Evolutionary conservation across 2,329 filamentous ascomycete species (phyloP).

Genomic region (Coniochaeta sp.): DNA sequence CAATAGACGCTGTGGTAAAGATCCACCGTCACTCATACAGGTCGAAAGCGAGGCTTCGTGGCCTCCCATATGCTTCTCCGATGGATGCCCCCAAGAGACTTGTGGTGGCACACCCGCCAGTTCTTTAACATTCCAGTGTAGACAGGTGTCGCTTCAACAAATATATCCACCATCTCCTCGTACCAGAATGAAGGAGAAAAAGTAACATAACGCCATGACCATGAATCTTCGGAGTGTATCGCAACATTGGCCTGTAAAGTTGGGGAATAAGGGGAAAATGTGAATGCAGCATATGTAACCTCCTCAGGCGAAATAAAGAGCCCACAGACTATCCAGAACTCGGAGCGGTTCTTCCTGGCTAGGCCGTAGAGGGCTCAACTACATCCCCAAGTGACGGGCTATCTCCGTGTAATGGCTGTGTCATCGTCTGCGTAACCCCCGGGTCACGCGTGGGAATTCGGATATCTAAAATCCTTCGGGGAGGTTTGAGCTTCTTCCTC

Average conservation of each 20-base stretch:
- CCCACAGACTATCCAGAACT: not conserved
- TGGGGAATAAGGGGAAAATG: not conserved
- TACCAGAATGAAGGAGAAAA: not conserved
- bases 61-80: not conserved
- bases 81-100: not conserved
- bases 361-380: not conserved
- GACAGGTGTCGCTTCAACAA: not conserved
- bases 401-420: not conserved
- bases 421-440: not conserved
- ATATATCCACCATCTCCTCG: not conserved
- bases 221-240: not conserved
- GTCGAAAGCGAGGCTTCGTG: not conserved
- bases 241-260: not conserved
- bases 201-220: not conserved
- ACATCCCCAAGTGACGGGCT: not conserved
- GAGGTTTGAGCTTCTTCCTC: conserved; percentile 1
- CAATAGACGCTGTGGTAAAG: not conserved
- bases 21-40: not conserved
- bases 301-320: not conserved
- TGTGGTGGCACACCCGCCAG: not conserved
- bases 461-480: not conserved
- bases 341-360: not conserved
- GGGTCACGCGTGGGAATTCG: not conserved
- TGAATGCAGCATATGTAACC: not conserved
- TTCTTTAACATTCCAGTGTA: not conserved